These are phyloP conservation scores for Chaetomium olivaceum DNA, from an alignment of 2,329 filamentous ascomycete species.

Conservation along the genomic window DNA sequence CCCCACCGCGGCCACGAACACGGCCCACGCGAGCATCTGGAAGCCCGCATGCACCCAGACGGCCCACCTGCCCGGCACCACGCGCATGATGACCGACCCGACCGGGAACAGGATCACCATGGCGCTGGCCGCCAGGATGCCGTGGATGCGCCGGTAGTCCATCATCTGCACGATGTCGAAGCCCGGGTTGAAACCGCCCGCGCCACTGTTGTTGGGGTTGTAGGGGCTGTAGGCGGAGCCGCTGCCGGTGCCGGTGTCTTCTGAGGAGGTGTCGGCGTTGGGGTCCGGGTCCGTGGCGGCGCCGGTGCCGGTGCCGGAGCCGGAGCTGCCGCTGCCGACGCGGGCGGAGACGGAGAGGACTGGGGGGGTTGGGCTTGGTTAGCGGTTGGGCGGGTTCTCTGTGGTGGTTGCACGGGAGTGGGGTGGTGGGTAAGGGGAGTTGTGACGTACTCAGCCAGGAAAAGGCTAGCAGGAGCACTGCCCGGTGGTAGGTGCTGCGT, in stretches of 20 bases:
- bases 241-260: no score
- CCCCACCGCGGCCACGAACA: slow-evolving; percentile 44
- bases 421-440: no score
- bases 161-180: slow-evolving; percentile 37
- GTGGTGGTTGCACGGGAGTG: no score
- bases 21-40: slow-evolving; percentile 42
- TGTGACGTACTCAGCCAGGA: neutral
- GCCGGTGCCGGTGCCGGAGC: no score
- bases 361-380: neutral
- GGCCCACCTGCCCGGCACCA: slow-evolving; percentile 40
- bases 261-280: neutral
- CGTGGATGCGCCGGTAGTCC: slow-evolving; percentile 43
- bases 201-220: neutral
- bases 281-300: neutral
- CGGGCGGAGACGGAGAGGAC: neutral
- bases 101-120: slow-evolving; percentile 48
- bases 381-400: no score
- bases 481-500: neutral
- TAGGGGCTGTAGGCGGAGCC: neutral
- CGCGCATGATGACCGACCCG: slow-evolving; percentile 46
- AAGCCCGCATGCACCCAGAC: slow-evolving; percentile 43
- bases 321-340: neutral
- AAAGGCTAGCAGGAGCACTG: neutral
- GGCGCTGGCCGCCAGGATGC: slow-evolving; percentile 43
- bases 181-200: slow-evolving; percentile 2